phyloP scores from a whole-genome alignment of 1,139 yeast species.

The Pichia sp. region DNA sequence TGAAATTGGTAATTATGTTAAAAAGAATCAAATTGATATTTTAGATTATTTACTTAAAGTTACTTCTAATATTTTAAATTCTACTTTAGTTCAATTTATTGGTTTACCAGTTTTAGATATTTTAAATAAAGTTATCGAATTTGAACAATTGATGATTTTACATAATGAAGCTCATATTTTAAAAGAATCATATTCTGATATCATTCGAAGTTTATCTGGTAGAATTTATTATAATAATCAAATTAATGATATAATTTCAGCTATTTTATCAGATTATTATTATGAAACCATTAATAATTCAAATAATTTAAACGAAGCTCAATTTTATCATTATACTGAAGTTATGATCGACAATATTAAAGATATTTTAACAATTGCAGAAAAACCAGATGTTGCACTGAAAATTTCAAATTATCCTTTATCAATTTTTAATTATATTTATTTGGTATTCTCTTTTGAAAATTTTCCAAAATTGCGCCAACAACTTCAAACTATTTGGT shows the following conservation, averaged over 20 bases:
- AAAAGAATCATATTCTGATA: conserved; percentile 31
- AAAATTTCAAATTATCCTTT: conserved; percentile 23
- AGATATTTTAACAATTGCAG: conserved; percentile 20
- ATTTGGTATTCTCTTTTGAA: conserved; percentile 23
- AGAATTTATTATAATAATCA: conserved; percentile 79
- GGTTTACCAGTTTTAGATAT: conserved; percentile 85
- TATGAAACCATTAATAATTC: conserved; percentile 8
- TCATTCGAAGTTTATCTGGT: conserved; percentile 58
- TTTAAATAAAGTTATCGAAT: conserved; percentile 52
- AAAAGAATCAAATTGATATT: conserved; percentile 30
- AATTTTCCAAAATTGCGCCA: conserved; percentile 16
- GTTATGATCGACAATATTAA: conserved; percentile 20
- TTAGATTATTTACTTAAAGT: conserved; percentile 45
- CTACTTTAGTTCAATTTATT: conserved; percentile 69
- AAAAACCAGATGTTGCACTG: conserved; percentile 19
- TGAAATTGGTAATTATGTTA: conserved; percentile 31
- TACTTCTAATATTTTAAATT: conserved; percentile 63
- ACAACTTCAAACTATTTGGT: conserved; percentile 23
- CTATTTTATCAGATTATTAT: conserved; percentile 32
- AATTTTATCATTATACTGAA: conserved; percentile 17
- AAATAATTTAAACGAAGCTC: conserved; percentile 1
- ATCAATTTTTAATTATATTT: conserved; percentile 21
- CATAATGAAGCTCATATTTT: conserved; percentile 19
- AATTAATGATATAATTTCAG: conserved; percentile 66
- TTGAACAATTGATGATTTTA: conserved; percentile 48